Percentiles rank a stretch among this genome's conserved stretches.
phyloP scores from a whole-genome alignment of 345 rosid genomes.

The Gossypium arboreum region DNA sequence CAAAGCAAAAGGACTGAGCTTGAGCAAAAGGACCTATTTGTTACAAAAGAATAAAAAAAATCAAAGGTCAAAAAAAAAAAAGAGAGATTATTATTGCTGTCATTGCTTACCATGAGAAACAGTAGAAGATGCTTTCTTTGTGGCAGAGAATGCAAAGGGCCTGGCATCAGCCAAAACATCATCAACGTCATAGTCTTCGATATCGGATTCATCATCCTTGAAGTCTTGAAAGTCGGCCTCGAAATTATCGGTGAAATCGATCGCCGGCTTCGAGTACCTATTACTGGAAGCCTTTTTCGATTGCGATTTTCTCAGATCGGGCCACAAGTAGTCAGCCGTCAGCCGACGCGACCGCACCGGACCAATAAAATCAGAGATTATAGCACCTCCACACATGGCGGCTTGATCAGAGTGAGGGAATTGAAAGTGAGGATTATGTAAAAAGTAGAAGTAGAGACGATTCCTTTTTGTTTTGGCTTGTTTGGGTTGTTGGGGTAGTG shows the following conservation, averaged over 20 bases:
- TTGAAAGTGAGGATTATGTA: slow-evolving; percentile 2
- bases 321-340: slow-evolving; percentile 68
- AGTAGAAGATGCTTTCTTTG: slow-evolving; percentile 21
- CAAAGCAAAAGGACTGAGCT: background rate
- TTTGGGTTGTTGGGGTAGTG: background rate
- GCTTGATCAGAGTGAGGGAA: slow-evolving; percentile 5
- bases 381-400: slow-evolving; percentile 99
- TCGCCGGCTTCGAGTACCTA: slow-evolving; percentile 21
- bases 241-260: slow-evolving; percentile 65
- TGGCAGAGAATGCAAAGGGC: slow-evolving; percentile 56
- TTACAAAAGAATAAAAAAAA: background rate
- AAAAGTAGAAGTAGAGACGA: background rate
- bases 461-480: background rate
- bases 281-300: slow-evolving; percentile 28
- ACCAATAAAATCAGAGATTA: slow-evolving; percentile 69
- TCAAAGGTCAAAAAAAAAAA: background rate
- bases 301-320: slow-evolving; percentile 48
- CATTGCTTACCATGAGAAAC: slow-evolving; percentile 35
- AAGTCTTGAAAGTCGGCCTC: slow-evolving; percentile 88
- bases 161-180: slow-evolving; percentile 47
- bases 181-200: slow-evolving; percentile 41
- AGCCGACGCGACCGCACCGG: slow-evolving; percentile 40
- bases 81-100: background rate
- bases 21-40: background rate
- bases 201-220: slow-evolving; percentile 56